phyloP scores from a whole-genome alignment of 768 basidiomycete species.

The Lepiota brunneoincarnata region DNA sequence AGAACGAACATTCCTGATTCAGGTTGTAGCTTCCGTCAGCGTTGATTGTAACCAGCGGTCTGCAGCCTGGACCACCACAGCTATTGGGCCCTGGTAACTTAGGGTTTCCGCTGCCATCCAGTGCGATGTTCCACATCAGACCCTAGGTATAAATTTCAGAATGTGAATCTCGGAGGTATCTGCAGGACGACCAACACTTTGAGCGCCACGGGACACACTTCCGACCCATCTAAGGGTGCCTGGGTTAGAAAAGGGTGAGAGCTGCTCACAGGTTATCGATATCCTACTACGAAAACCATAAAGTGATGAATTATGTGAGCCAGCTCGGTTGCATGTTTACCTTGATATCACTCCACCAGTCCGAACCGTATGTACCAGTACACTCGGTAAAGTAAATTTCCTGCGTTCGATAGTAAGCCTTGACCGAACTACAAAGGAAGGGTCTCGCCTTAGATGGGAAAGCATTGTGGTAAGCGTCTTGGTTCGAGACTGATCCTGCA shows the following conservation, averaged over 20 bases:
- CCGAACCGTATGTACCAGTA: conserved; percentile 57
- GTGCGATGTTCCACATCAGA: conserved; percentile 76
- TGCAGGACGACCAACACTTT: conserved; percentile 36
- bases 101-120: conserved; percentile 62
- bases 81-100: conserved; percentile 61
- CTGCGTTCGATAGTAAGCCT: conserved; percentile 17
- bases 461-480: conserved; percentile 52
- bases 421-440: neutral
- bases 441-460: conserved; percentile 50
- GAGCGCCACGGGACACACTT: conserved; percentile 24
- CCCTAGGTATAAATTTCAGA: conserved; percentile 30
- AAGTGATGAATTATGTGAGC: neutral
- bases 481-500: conserved; percentile 47
- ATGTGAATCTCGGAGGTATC: neutral
- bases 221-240: conserved; percentile 25
- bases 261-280: conserved; percentile 51
- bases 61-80: conserved; percentile 61
- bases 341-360: conserved; percentile 84
- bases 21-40: conserved; percentile 57
- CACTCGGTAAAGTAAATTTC: conserved; percentile 62
- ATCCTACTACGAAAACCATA: conserved; percentile 47
- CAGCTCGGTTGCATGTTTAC: conserved; percentile 26
- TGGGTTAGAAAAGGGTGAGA: neutral
- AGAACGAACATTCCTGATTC: conserved; percentile 68
- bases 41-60: conserved; percentile 66